Percentiles rank a stretch among this genome's conserved stretches.
Evolutionary conservation across 75 land plant species (phyloP).

Genomic region (Picea glauca): DNA sequence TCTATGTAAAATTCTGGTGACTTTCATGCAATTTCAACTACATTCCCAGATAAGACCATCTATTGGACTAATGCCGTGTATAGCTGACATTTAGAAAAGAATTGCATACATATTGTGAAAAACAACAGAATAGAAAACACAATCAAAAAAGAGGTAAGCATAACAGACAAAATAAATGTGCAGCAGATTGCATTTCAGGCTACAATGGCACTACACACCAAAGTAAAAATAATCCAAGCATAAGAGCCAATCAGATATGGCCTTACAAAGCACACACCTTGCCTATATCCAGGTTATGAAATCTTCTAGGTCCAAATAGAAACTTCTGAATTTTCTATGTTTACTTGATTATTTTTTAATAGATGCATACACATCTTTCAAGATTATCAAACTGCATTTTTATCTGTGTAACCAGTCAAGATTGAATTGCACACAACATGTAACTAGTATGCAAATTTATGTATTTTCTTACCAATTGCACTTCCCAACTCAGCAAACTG

Average conservation of each 20-base stretch:
- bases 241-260: neutral
- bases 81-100: neutral
- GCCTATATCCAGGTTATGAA: neutral
- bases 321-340: neutral
- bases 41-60: neutral
- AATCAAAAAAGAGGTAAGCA: neutral
- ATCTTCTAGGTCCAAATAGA: neutral
- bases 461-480: slow-evolving; percentile 49
- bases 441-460: neutral
- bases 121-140: neutral
- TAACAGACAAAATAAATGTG: neutral
- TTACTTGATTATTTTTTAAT: neutral
- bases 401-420: neutral
- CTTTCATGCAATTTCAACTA: neutral
- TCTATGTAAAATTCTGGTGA: too few species aligned
- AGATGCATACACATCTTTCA: neutral
- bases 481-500: slow-evolving; percentile 88
- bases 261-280: neutral
- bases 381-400: neutral
- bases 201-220: neutral
- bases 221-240: neutral
- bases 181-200: neutral
- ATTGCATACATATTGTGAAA: neutral
- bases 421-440: neutral
- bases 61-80: neutral